Conservation (phyloP, 225 moss, liverwort and hornwort genomes). For the Straminergon stramineum region DNA sequence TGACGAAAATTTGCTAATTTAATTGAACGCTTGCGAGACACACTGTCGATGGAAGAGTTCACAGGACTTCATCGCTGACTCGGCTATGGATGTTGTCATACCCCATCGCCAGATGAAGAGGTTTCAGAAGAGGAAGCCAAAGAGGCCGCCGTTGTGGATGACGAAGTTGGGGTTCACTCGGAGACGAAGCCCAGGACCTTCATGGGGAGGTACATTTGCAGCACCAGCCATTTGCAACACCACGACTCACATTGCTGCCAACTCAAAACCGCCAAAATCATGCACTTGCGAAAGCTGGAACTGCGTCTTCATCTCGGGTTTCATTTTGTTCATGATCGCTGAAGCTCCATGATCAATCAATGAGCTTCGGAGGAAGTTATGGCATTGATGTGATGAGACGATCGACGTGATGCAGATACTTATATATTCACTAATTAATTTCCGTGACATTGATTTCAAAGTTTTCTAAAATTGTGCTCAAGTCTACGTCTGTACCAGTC, state of each 20-base stretch:
- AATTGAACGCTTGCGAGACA: background rate
- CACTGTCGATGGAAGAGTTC: background rate
- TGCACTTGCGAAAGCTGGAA: background rate
- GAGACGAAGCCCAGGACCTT: no score
- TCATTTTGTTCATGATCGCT: background rate
- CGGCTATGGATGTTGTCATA: background rate
- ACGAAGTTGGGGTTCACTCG: no score
- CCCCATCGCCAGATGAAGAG: background rate
- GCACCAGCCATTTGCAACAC: background rate
- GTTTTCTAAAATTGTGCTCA: background rate
- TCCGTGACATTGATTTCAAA: background rate
- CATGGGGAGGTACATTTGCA: background rate
- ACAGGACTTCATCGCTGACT: background rate
- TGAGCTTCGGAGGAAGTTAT: background rate
- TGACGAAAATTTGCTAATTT: background rate
- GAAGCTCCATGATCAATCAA: background rate
- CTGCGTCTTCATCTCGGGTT: background rate
- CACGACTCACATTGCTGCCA: background rate
- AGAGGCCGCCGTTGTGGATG: background rate
- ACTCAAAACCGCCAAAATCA: background rate
- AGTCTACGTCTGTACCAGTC: background rate
- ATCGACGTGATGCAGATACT: background rate
- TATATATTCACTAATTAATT: background rate
- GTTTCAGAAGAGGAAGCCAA: background rate
- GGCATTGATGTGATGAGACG: background rate